Conservation (phyloP, 2,329 filamentous ascomycete species). For the Macroventuria anomochaeta region DNA sequence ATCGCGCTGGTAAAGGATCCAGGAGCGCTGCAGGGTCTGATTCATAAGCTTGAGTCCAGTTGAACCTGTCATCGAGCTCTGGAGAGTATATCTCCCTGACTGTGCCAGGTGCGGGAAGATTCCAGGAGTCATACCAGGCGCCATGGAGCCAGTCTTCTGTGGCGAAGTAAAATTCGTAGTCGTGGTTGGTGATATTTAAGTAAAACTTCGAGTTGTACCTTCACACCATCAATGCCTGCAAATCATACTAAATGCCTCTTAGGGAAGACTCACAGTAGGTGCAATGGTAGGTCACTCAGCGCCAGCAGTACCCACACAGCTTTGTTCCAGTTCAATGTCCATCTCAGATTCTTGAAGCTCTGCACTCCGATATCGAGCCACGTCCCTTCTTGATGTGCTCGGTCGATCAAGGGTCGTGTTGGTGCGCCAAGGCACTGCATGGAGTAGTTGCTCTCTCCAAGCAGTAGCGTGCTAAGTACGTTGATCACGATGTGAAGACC, state of each 20-base stretch:
- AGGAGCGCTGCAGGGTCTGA: neutral
- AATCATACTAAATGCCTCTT: no score
- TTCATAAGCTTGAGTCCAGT: neutral
- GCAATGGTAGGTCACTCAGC: slow-evolving; percentile 3
- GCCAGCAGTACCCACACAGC: neutral
- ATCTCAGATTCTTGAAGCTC: slow-evolving; percentile 49
- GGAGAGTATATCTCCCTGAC: neutral
- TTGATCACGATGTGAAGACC: slow-evolving; percentile 57
- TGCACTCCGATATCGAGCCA: slow-evolving; percentile 52
- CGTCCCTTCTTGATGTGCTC: slow-evolving; percentile 50
- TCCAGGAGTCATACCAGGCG: neutral
- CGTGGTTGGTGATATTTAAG: neutral
- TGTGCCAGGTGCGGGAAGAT: neutral
- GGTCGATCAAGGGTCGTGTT: slow-evolving; percentile 56
- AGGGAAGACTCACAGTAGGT: slow-evolving; percentile 9
- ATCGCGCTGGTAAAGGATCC: neutral
- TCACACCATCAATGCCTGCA: neutral
- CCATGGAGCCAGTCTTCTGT: slow-evolving; percentile 1
- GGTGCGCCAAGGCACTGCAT: slow-evolving; percentile 61
- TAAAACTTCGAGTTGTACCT: slow-evolving; percentile 24
- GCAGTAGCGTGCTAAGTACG: slow-evolving; percentile 52
- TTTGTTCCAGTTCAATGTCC: neutral
- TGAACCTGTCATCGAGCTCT: neutral
- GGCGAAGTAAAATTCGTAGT: slow-evolving; percentile 2
- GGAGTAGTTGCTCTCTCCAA: slow-evolving; percentile 58